Evolutionary conservation across 176 grass and related monocot species (phyloP), one percentile per base, ranked within the genome.

Genomic region (Aegilops tauschii): DNA sequence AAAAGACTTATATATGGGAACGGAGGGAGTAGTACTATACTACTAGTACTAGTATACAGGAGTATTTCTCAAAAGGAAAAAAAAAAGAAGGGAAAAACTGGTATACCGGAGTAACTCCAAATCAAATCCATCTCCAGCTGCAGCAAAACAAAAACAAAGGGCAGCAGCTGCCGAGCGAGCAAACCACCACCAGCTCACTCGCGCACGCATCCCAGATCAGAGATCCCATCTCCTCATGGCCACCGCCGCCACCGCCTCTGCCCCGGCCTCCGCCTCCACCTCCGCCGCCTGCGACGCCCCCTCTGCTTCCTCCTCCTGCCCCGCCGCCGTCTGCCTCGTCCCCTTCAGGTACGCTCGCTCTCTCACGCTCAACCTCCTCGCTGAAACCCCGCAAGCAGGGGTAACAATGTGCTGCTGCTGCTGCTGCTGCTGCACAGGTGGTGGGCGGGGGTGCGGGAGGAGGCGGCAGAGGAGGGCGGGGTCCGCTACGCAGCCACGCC

Each of bases 371-470:
- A 76, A 50, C 27, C 27, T 76, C 45, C 73, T 52, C 73, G 27
- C 73, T 8, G 40, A 47, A 73, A 58, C 54, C 54, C 17, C 54
- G 18, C 18, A 58, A 58, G 17, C 4, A 8, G 42, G 25, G 44
- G 18, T 73, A 61, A 16, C 77, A 82, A 79, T 86, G 78, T 65
- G 32, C 34, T 50, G 6, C 7, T 72, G 35, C 7, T 72, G 35
- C 18, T 34, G 32, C 39, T 44, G 42, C 42, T 44, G 42, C 42
- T 44, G 42, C 42, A 71, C 85, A 95, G 90, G 83, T 95, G 93
- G 93, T 95, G 93, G 93, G 86, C 79, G 58, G 72, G 86, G 73
- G 79, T 91, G 85, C 75, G 83, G 68, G 93, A 87, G 85, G 89
- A 84, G 85, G 85, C 82, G 49, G 81, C 61, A 6, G 84, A 70